Percentiles rank a stretch among this genome's conserved stretches.
Conservation (phyloP, 805 yeast genomes). For the Huiozyma sinensis region DNA sequence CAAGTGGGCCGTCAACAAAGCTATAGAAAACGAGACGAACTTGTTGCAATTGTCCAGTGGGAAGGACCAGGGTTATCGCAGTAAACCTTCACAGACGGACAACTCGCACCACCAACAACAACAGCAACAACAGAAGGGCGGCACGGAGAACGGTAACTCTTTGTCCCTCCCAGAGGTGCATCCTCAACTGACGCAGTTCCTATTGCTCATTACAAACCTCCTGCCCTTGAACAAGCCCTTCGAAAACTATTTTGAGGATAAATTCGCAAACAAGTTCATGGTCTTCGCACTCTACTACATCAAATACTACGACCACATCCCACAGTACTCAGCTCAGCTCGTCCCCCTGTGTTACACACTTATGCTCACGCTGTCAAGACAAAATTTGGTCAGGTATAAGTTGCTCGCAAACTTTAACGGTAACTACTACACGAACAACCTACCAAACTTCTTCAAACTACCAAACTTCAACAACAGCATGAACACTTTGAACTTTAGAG, state of each 20-base stretch:
- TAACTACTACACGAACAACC: conserved; percentile 32
- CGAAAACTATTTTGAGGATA: conserved; percentile 34
- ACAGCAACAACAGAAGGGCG: not conserved
- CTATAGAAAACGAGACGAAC: conserved; percentile 30
- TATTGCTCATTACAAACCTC: conserved; percentile 64
- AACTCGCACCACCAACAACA: not conserved
- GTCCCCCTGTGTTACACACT: conserved; percentile 44
- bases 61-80: not conserved
- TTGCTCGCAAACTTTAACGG: conserved; percentile 38
- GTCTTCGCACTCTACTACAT: conserved; percentile 49
- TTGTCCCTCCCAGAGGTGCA: conserved; percentile 29
- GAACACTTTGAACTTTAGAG: conserved; percentile 45
- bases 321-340: conserved; percentile 20
- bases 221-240: conserved; percentile 60
- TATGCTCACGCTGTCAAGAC: conserved; percentile 39
- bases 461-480: conserved; percentile 24
- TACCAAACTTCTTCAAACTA: conserved; percentile 47
- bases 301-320: conserved; percentile 29
- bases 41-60: conserved; percentile 20
- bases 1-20: conserved; percentile 34
- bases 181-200: conserved; percentile 47
- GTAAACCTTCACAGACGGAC: not conserved
- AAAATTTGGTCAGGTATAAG: conserved; percentile 28
- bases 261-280: conserved; percentile 43
- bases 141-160: conserved; percentile 7